Evolutionary conservation across 176 grass and related monocot species (phyloP).

Genomic region (Elymus sibiricus): DNA sequence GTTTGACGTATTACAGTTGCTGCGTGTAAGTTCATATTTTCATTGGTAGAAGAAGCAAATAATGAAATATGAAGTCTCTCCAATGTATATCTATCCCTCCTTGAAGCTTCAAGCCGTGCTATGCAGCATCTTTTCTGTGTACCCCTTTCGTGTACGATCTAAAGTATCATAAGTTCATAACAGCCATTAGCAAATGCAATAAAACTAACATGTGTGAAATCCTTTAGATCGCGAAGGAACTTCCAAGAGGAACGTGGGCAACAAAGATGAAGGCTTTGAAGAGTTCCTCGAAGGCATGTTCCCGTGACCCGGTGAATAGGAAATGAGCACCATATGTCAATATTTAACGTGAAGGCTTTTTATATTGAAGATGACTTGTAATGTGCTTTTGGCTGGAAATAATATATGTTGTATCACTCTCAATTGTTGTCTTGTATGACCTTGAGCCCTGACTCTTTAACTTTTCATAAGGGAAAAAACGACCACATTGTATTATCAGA

Average conservation of each 20-base stretch:
- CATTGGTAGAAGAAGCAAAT: background rate
- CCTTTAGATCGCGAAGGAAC: conserved; percentile 33
- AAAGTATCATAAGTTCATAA: background rate
- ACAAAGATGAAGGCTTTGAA: conserved; percentile 57
- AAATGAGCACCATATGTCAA: background rate
- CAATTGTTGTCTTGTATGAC: background rate
- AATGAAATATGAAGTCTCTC: background rate
- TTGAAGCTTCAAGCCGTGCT: background rate
- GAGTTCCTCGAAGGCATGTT: conserved; percentile 89
- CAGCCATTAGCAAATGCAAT: background rate
- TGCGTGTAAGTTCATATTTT: background rate
- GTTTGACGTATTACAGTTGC: no score
- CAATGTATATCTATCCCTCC: background rate
- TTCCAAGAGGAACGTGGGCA: conserved; percentile 1
- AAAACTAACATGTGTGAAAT: background rate
- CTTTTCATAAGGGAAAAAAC: background rate
- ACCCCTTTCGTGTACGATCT: background rate
- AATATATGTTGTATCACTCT: background rate
- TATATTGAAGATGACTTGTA: background rate
- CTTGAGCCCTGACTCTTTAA: background rate
- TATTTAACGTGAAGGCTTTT: background rate
- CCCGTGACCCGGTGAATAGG: conserved; percentile 36
- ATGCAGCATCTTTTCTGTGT: background rate
- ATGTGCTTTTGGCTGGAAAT: background rate
- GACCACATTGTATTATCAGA: no score